Conservation (phyloP, 495 filamentous ascomycete species). For the Lasiosphaeria hispida region DNA sequence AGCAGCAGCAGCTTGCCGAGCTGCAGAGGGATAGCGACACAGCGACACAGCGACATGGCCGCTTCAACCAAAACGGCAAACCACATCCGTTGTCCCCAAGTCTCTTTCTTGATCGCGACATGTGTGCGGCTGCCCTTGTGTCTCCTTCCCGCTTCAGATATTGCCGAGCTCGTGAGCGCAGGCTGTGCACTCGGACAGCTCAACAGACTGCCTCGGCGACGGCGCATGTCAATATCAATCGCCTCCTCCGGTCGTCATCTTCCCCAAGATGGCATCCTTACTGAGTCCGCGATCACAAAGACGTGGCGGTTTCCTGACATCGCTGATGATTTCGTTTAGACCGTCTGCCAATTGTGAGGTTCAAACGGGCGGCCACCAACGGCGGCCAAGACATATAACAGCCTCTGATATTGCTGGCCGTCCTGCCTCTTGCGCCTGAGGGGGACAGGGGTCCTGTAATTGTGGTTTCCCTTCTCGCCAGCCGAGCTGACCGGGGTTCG, state of each 20-base stretch:
- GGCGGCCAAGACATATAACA: conserved; percentile 26
- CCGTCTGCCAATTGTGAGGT: conserved; percentile 29
- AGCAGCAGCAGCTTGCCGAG: conserved; percentile 2
- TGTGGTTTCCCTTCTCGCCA: conserved; percentile 40
- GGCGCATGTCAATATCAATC: background rate
- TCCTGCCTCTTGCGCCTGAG: conserved; percentile 5
- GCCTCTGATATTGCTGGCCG: conserved; percentile 28
- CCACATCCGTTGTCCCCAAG: background rate
- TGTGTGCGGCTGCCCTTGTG: conserved; percentile 9
- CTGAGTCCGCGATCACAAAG: conserved; percentile 5
- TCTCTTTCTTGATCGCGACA: background rate
- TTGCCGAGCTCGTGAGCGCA: conserved; percentile 5
- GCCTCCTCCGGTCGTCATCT: conserved; percentile 1
- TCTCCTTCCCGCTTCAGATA: conserved; percentile 27
- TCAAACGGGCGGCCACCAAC: conserved; percentile 22
- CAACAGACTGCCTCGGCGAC: too few species aligned
- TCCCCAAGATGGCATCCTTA: background rate
- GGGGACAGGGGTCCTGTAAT: conserved; percentile 16
- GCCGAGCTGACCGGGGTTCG: conserved; percentile 45
- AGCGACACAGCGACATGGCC: background rate
- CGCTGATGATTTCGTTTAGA: conserved; percentile 31
- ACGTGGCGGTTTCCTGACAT: conserved; percentile 10
- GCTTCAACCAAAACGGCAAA: conserved; percentile 1
- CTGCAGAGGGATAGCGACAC: background rate
- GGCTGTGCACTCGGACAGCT: conserved; percentile 10